phyloP scores from a whole-genome alignment of 371 early-diverging fungal genomes.

The Chytridium lagenaria region DNA sequence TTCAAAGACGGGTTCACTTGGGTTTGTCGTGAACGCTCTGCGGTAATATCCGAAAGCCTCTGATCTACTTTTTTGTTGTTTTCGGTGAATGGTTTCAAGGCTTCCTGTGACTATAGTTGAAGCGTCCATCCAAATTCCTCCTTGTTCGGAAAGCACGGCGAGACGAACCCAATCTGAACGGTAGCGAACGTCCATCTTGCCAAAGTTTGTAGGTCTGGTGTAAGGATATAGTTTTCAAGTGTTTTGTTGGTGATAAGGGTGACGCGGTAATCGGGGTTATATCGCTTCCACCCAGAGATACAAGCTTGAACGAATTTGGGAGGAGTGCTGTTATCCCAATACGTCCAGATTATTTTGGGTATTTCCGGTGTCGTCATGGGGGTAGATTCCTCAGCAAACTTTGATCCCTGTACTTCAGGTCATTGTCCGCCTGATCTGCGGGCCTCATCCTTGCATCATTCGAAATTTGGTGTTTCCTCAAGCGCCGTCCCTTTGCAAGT shows the following conservation, averaged over 20 bases:
- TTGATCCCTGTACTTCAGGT: too few species aligned
- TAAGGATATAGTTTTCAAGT: background rate
- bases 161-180: background rate
- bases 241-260: constrained; percentile 7
- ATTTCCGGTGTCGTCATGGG: too few species aligned
- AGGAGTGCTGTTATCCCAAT: background rate
- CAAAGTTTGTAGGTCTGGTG: background rate
- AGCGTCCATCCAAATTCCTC: background rate
- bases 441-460: too few species aligned
- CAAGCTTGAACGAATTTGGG: background rate
- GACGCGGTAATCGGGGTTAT: background rate
- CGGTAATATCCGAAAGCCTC: background rate
- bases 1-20: background rate
- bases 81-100: background rate
- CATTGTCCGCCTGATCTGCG: too few species aligned
- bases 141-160: background rate
- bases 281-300: background rate
- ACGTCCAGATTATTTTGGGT: background rate
- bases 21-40: background rate
- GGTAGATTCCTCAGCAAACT: too few species aligned
- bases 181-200: background rate
- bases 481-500: too few species aligned
- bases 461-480: too few species aligned
- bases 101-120: background rate
- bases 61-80: background rate